Evolutionary conservation across 306 rosid genomes (phyloP).

Genomic region (Cyclanthera cordifolia): DNA sequence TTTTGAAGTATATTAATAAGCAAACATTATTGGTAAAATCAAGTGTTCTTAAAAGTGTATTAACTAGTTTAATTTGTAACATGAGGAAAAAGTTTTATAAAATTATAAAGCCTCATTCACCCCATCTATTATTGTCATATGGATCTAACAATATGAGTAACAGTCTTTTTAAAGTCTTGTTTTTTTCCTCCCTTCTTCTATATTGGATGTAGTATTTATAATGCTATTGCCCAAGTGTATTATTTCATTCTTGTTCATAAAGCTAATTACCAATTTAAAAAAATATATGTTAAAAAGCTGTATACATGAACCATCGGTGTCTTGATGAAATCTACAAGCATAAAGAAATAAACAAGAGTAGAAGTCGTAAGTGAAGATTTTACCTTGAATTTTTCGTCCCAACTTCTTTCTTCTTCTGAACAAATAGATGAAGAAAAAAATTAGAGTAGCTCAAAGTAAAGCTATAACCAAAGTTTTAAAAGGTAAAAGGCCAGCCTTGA

Average conservation of each 20-base stretch:
- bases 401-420: constrained; percentile 9
- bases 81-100: too few relatives aligned
- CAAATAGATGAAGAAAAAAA: neutral
- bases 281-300: neutral
- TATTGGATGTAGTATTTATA: neutral
- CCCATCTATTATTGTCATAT: too few relatives aligned
- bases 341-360: neutral
- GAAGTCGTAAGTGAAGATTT: neutral
- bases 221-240: neutral
- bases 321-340: neutral
- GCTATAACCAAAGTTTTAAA: too few relatives aligned
- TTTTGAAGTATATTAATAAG: too few relatives aligned
- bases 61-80: too few relatives aligned
- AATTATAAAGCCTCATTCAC: too few relatives aligned
- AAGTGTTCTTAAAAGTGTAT: too few relatives aligned
- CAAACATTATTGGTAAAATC: too few relatives aligned
- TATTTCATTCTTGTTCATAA: neutral
- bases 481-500: too few relatives aligned
- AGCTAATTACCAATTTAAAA: neutral
- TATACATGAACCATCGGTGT: neutral
- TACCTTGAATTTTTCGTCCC: constrained; percentile 5
- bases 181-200: neutral
- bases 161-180: neutral
- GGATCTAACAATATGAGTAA: too few relatives aligned
- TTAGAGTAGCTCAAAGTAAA: neutral